Evolutionary conservation across 169 alveolate genomes (phyloP), one percentile per base, ranked within the genome.

Genomic region (Plasmodium yoelii): DNA sequence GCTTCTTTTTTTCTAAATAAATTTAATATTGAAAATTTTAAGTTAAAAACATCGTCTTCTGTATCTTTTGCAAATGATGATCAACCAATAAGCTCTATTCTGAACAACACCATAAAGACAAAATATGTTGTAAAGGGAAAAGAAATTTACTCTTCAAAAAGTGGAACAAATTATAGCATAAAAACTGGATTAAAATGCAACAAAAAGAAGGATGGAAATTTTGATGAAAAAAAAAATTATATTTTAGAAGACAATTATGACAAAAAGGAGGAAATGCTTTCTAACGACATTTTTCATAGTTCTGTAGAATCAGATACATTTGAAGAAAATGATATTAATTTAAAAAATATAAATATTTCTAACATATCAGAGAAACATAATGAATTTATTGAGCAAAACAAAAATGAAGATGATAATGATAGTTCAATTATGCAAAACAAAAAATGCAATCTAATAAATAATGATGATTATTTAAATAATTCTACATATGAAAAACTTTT

Each of bases 401-500:
- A 1, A 34, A 34, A 1, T 3, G 67, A 57, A 13, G n/a, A 39
- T 53, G 15, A 68, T 67, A 47, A 9, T 44, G 64, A 67, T 8
- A 56, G 24, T 24, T 34, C 42, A 34, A 3, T 34, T 34, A 34
- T 34, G 7, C 42, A 34, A 34, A 34, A 5, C n/a, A 7, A 67
- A 18, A 67, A 9, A 39, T 65, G 60, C 7, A 61, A 46, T 24
- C 15, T 12, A 19, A 2, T 10, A n/a, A 22, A 46, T 15, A 57
- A 55, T 9, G 90, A 82, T 13, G 73, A 49, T 10, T 24, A 26
- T 8, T 19, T 24, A 18, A 56, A 63, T 49, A 82, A 72, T 70
- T 82, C 84, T 39, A 51, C 84, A 22, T 82, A 65, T 67, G 90
- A 82, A 28, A 82, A 82, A 22, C n/a, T 60, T 28, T 46, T 82